phyloP scores from a whole-genome alignment of 768 basidiomycete species.

The Imleria badia region DNA sequence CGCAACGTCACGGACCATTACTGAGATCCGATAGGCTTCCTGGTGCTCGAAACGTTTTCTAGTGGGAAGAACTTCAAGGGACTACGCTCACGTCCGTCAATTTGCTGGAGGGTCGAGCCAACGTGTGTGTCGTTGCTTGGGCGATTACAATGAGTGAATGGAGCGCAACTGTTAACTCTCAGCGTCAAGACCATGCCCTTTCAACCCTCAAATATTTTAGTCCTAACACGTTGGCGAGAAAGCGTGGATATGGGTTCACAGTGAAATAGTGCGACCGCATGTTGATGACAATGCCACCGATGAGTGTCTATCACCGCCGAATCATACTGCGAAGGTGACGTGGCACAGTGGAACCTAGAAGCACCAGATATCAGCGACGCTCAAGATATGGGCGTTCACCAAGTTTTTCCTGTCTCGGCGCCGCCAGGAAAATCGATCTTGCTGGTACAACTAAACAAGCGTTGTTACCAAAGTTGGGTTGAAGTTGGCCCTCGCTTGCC shows the following conservation, averaged over 20 bases:
- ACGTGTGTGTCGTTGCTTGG: too few relatives aligned
- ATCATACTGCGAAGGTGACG: not conserved
- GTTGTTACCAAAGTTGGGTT: not conserved
- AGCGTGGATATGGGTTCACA: not conserved
- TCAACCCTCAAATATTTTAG: not conserved
- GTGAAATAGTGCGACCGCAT: not conserved
- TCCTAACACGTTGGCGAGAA: conserved; percentile 11
- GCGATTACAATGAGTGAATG: too few relatives aligned
- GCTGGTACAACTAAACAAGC: not conserved
- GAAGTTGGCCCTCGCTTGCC: conserved; percentile 11
- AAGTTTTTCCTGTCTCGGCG: not conserved
- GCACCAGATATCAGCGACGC: not conserved
- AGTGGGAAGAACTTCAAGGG: not conserved
- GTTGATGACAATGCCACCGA: conserved; percentile 3
- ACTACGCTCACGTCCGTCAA: not conserved
- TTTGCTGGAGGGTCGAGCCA: not conserved
- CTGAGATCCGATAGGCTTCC: not conserved
- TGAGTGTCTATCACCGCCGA: not conserved
- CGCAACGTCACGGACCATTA: conserved; percentile 15
- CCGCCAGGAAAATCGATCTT: not conserved
- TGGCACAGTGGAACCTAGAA: not conserved
- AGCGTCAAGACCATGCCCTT: not conserved
- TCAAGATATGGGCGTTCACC: not conserved
- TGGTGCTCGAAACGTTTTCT: not conserved
- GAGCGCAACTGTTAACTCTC: too few relatives aligned